Base-by-base conservation (phyloP, 768 basidiomycete genomes). In the Suillus plorans region DNA sequence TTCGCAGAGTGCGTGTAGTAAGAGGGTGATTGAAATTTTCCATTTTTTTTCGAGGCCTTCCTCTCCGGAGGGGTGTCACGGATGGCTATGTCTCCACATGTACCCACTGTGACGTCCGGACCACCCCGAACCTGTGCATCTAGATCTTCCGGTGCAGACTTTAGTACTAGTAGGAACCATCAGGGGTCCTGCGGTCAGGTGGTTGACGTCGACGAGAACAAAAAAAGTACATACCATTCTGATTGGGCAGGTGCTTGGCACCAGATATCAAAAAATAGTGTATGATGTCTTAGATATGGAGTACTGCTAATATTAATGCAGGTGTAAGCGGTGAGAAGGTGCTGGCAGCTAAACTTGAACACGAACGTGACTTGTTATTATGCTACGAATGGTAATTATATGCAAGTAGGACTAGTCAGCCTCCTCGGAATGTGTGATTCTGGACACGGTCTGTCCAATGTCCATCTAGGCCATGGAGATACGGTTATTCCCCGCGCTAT, bases 371-470 rank as follows among this genome's bases (percentile, higher is more conserved):
- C 25, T 25, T 20, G 8, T 39, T 5, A 50, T 36, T 50, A 62
- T 62, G 16, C 47, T 63, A 25, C 22, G 31, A 64, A 63, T 47
- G 47, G 60, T 34, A 64, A 42, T 45, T 18, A 31, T 20, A 52
- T n/a, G 9, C 25, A 9, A 42, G 16, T 50, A 56, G 34, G 28
- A 25, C 10, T 36, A 41, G 44, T 25, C 31, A 63, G 22, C 36
- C 25, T 62, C 20, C 64, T 63, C 64, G 64, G 49, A 64, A 63
- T 39, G 62, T 63, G n/a, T 28, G 36, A 64, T 64, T 64, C 37
- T 47, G 41, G 61, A 64, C 63, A 64, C 63, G 61, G 61, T 41
- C 37, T 58, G 49, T 60, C 50, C 3, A 6, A 57, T 37, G 22
- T 31, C 28, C 56, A 12, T 31, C 7, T 20, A 57, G 13, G 55